phyloP scores from a whole-genome alignment of 768 basidiomycete species.

The Butyriboletus loyo region DNA sequence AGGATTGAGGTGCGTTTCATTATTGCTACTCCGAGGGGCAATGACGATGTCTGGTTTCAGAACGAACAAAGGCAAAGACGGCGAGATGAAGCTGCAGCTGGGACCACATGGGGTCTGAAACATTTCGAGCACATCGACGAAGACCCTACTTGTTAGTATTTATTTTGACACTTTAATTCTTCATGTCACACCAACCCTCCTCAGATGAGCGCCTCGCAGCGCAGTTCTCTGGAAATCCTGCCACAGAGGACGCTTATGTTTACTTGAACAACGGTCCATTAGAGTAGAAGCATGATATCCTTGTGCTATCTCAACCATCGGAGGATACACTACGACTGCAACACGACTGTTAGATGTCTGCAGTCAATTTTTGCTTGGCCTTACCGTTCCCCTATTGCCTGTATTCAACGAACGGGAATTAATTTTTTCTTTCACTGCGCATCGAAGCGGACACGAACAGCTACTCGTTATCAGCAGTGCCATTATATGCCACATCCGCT shows the following conservation, averaged over 20 bases:
- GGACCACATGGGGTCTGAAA: constrained; percentile 68
- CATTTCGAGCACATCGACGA: constrained; percentile 70
- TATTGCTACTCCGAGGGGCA: neutral
- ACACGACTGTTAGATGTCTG: constrained; percentile 8
- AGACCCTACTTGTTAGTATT: constrained; percentile 68
- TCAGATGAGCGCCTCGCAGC: constrained; percentile 62
- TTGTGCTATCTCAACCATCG: neutral
- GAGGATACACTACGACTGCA: constrained; percentile 4
- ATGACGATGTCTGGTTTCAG: constrained; percentile 38
- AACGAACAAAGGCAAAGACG: constrained; percentile 90
- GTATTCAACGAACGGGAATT: constrained; percentile 13
- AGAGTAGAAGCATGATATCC: constrained; percentile 15
- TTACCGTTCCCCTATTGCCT: constrained; percentile 7
- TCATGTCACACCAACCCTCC: neutral
- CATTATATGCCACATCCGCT: constrained; percentile 12
- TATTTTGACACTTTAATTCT: constrained; percentile 7
- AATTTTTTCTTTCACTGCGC: constrained; percentile 6
- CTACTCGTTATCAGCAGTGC: constrained; percentile 7
- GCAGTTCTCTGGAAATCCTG: constrained; percentile 58
- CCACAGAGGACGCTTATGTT: constrained; percentile 74
- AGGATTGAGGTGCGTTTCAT: constrained; percentile 72
- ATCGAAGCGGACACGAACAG: neutral
- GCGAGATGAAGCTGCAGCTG: constrained; percentile 75
- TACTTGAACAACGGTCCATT: constrained; percentile 55
- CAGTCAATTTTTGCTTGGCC: constrained; percentile 16